phyloP scores from a whole-genome alignment of 805 yeast species.

The Saccharomycopsis capsularis region DNA sequence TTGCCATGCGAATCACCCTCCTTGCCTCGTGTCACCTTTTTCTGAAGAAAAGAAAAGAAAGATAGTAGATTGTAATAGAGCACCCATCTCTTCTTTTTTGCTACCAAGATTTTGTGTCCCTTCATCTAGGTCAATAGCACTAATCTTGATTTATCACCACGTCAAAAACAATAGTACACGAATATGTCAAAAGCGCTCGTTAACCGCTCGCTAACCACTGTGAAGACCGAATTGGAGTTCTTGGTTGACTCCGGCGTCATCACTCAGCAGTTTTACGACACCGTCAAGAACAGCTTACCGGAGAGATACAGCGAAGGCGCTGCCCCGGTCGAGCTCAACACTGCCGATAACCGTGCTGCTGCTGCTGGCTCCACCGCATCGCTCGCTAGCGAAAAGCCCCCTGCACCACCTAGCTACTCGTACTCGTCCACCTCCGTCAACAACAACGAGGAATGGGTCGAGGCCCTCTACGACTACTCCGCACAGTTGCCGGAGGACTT shows the following conservation, averaged over 20 bases:
- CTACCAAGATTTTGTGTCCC: no score
- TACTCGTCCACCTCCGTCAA: conserved; percentile 11
- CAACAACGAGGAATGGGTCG: conserved; percentile 39
- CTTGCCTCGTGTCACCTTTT: no score
- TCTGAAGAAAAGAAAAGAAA: no score
- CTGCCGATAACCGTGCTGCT: conserved; percentile 24
- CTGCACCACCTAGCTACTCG: conserved; percentile 10
- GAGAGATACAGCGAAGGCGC: conserved; percentile 45
- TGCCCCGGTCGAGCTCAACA: conserved; percentile 37
- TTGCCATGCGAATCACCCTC: no score
- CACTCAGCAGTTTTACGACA: conserved; percentile 45
- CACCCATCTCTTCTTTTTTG: no score
- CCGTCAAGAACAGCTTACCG: conserved; percentile 49
- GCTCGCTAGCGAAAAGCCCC: conserved; percentile 14
- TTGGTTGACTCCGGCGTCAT: conserved; percentile 69
- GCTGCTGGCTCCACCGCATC: conserved; percentile 21
- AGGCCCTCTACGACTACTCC: conserved; percentile 66
- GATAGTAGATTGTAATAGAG: no score
- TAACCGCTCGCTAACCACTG: conserved; percentile 70
- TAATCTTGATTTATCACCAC: no score
- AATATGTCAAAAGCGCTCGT: conserved; percentile 53
- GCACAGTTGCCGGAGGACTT: conserved; percentile 77
- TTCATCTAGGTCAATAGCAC: no score
- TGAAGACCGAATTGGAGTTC: conserved; percentile 76
- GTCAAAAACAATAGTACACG: no score